Conservation (phyloP, 257 asterid genomes). For the Solanum neorickii region DNA sequence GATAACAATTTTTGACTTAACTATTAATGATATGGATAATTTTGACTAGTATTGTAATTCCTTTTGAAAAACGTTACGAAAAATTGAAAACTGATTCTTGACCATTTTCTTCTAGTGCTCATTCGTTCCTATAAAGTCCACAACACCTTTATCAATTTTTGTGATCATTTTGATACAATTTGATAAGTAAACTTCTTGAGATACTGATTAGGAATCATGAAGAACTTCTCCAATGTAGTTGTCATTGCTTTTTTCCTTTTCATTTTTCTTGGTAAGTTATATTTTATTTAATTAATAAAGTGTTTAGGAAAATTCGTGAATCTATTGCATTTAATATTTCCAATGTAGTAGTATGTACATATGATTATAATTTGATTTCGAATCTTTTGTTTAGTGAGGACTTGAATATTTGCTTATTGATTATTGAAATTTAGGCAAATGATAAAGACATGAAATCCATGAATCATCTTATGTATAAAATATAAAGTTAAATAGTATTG, state of each 20-base stretch:
- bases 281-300: not conserved
- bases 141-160: not conserved
- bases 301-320: not conserved
- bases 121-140: not conserved
- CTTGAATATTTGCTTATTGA: not conserved
- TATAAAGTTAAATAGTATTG: no score
- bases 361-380: not conserved
- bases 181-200: not conserved
- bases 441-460: not conserved
- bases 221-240: not conserved
- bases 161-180: not conserved
- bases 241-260: not conserved
- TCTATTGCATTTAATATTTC: not conserved
- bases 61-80: not conserved
- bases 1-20: not conserved
- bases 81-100: not conserved
- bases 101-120: not conserved
- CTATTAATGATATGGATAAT: not conserved
- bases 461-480: not conserved
- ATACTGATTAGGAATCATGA: not conserved
- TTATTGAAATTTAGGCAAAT: not conserved
- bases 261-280: not conserved
- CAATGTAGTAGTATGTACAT: not conserved
- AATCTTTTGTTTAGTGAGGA: not conserved
- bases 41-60: no score